Percentiles rank a stretch among this genome's conserved stretches.
Evolutionary conservation across 2,329 filamentous ascomycete genomes (phyloP).

Genomic region (Teratosphaeriaceae sp.): DNA sequence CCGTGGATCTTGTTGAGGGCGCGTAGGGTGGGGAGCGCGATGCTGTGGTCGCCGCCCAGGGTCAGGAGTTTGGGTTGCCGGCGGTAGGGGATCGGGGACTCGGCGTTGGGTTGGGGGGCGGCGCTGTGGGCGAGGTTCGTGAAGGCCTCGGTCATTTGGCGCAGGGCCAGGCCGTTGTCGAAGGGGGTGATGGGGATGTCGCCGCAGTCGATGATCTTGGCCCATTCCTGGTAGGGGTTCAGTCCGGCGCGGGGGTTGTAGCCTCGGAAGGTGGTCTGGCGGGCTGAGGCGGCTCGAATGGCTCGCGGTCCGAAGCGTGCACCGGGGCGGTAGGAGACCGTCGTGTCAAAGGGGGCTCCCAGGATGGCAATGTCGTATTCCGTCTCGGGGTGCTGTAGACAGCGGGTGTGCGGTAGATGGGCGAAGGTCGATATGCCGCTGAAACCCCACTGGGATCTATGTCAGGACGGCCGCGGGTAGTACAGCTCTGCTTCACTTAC

Average conservation of each 20-base stretch:
- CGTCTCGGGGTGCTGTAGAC: constrained; percentile 40
- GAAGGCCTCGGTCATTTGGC: constrained; percentile 79
- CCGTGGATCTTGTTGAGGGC: constrained; percentile 41
- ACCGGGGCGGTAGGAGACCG: constrained; percentile 41
- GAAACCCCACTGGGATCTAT: constrained; percentile 24
- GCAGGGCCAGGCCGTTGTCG: constrained; percentile 73
- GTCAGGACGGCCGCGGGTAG: background rate
- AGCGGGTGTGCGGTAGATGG: constrained; percentile 42
- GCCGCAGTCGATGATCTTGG: constrained; percentile 77
- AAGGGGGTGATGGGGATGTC: constrained; percentile 84
- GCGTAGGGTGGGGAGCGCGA: constrained; percentile 45
- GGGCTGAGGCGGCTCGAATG: constrained; percentile 74
- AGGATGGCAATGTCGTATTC: constrained; percentile 44
- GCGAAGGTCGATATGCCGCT: constrained; percentile 33
- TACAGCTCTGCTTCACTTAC: constrained; percentile 5
- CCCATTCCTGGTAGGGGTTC: constrained; percentile 78
- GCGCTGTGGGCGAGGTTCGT: constrained; percentile 54
- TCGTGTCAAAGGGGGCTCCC: constrained; percentile 45
- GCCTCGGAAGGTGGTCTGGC: constrained; percentile 72
- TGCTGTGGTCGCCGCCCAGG: constrained; percentile 45
- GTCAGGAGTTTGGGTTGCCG: constrained; percentile 42
- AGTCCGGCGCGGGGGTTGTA: constrained; percentile 77
- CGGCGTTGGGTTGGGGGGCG: constrained; percentile 27
- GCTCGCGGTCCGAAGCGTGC: constrained; percentile 77
- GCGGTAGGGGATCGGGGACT: constrained; percentile 36